phyloP scores from a whole-genome alignment of 2,329 filamentous ascomycete species.

The Botrytis cinerea region DNA sequence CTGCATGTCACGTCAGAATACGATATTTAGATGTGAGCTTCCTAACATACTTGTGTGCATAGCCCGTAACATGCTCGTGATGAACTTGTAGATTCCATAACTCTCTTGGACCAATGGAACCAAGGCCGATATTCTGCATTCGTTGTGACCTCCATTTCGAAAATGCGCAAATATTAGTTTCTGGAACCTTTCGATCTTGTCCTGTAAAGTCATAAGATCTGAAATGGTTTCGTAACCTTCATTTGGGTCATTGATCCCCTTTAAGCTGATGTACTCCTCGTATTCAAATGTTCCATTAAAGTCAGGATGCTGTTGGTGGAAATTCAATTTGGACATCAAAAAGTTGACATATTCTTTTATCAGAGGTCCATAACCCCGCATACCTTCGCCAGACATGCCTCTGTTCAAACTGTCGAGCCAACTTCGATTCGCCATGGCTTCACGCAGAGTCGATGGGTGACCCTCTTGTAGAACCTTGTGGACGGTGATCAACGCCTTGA shows the following conservation, averaged over 20 bases:
- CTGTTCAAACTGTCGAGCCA: slow-evolving; percentile 94
- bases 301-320: slow-evolving; percentile 94
- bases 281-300: slow-evolving; percentile 99
- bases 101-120: slow-evolving; percentile 95
- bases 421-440: slow-evolving; percentile 82
- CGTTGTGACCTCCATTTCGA: slow-evolving; percentile 86
- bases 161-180: slow-evolving; percentile 99
- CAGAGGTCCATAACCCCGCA: slow-evolving; percentile 86
- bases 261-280: slow-evolving; percentile 97
- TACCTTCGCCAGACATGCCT: slow-evolving; percentile 77
- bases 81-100: slow-evolving; percentile 99
- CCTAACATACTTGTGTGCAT: slow-evolving; percentile 85
- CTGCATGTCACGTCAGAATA: slow-evolving; percentile 45
- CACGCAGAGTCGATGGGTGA: slow-evolving; percentile 81
- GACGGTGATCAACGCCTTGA: slow-evolving; percentile 95
- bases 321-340: slow-evolving; percentile 89
- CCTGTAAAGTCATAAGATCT: slow-evolving; percentile 93
- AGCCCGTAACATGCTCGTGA: slow-evolving; percentile 97
- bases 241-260: slow-evolving; percentile 97
- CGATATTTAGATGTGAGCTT: neutral
- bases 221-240: slow-evolving; percentile 97
- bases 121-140: slow-evolving; percentile 91
- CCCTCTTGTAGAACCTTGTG: slow-evolving; percentile 98
- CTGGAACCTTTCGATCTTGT: slow-evolving; percentile 98
- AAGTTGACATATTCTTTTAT: slow-evolving; percentile 98